Evolutionary conservation across 2,329 filamentous ascomycete genomes (phyloP), one percentile per base, ranked within the genome.

Genomic region (Cercospora sp.): DNA sequence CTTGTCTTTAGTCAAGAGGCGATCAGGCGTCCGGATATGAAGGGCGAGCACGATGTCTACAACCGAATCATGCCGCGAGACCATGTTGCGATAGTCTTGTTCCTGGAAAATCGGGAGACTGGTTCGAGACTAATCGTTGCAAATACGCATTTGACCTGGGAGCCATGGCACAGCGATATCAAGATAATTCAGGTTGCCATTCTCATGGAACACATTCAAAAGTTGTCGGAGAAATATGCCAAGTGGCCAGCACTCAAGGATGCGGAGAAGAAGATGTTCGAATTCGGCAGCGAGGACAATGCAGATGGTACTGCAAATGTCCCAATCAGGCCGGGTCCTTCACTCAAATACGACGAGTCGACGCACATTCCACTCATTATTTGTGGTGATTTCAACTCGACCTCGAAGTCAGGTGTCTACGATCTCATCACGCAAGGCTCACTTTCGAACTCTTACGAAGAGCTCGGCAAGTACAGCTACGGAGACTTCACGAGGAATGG

Each of bases 31-130:
- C 92, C 94, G 2, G 95, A 98, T 78, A 97, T 97, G 88, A 98
- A 98, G 82, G 92, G 94, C 66, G 93, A 97, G 76, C 92, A 97
- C 77, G 95, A 99, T 76, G 94, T 98, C 66, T 98, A 97, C 86
- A 99, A 99, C 79, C 91, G 95, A 30, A 91, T 99, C 69, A 98
- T 97, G 95, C 94, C 94, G 69, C 93, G 95, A 81, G 95, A 99
- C 84, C 94, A 98, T 78, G 97, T 99, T 79, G 95, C 91, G 16
- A 90, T 97, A 59, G 88, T 97, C 59, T 89, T 91, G 65, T 97
- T 98, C 83, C 88, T 99, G 70, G 95, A 99, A 80, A 97, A 97
- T 75, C 89, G 94, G 42, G 83, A 88, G 69, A 97, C 94, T 0
- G 95, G 95, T n/a, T 90, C 93, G 13, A 90, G 95, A 66, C 83